These are phyloP conservation scores for Leonotis leonurus DNA, from an alignment of 257 asterid genomes.

Conservation along the genomic window DNA sequence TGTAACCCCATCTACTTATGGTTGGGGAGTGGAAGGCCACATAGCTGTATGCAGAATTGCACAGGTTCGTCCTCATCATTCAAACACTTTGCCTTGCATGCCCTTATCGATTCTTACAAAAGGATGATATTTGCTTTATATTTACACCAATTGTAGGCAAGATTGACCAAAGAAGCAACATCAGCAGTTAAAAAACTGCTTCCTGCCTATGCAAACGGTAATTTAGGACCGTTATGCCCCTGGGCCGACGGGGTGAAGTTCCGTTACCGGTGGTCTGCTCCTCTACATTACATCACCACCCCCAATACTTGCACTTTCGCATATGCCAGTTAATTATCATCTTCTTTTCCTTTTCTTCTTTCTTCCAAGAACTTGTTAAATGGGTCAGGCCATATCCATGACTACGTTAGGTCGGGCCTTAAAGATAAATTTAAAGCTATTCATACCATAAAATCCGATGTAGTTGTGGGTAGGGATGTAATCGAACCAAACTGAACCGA, in stretches of 20 bases:
- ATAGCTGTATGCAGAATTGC: conserved; percentile 26
- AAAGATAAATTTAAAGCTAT: too few species aligned
- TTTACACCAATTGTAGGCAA: too few species aligned
- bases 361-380: too few species aligned
- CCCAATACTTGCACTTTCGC: conserved; percentile 21
- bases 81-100: neutral
- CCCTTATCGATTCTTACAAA: too few species aligned
- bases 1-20: conserved; percentile 8
- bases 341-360: neutral
- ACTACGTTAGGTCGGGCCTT: too few species aligned
- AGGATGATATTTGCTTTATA: neutral
- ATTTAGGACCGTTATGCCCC: conserved; percentile 22
- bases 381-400: too few species aligned
- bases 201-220: neutral
- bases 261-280: conserved; percentile 21
- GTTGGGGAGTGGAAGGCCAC: conserved; percentile 28
- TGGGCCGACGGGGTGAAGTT: conserved; percentile 19
- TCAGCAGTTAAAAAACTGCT: conserved; percentile 10
- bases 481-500: too few species aligned
- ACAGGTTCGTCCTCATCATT: conserved; percentile 3
- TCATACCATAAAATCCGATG: too few species aligned
- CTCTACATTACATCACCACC: conserved; percentile 20
- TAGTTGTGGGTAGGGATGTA: too few species aligned
- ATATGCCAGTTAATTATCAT: neutral
- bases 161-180: conserved; percentile 12